Base-by-base conservation (phyloP, 371 early-diverging fungal genomes). In the Syncephalis fuscata region DNA sequence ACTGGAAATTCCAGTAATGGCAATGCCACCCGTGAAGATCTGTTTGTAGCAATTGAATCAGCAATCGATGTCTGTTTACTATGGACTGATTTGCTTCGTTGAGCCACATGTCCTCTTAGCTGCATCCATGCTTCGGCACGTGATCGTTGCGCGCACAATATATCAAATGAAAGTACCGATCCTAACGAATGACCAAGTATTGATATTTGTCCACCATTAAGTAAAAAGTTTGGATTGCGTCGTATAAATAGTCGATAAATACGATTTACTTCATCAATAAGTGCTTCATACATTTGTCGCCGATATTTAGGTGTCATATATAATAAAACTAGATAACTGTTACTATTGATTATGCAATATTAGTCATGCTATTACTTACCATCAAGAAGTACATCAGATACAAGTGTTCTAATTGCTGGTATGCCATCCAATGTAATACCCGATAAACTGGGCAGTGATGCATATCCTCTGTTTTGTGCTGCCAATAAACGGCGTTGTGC, bases 171-270 rank as follows among this genome's bases (percentile, higher is more conserved):
- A 11, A 87, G 60, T 10, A 84, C 55, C 1, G 81, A 78, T 44
- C 90, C 90, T 1, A 89, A 62, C 1, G 84, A 83, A 58, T 89
- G 88, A 0, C 85, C 90, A 49, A 80, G 69, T 3, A 89, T 62
- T 0, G 80, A 79, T 0, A 86, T 74, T 49, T 74, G 76, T 19
- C 88, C 87, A 19, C 65, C 62, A 16, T 59, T 51, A 27, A 63
- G 66, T n/a, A 71, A 53, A 53, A 86, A 89, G 38, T 74, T 71
- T 0, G 88, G 87, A 57, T 87, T 76, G 11, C 78, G 71, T 26
- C 64, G 52, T 16, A 71, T 63, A 54, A 76, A 89, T 17, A 76
- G 59, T 2, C 57, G 39, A 59, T 83, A 87, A 0, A 85, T 74
- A 14, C 76, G 52, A 55, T 84, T 87, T 44, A 83, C 58, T 58